Evolutionary conservation across 2,329 filamentous ascomycete genomes (phyloP).

Genomic region (Talaromyces sp.): DNA sequence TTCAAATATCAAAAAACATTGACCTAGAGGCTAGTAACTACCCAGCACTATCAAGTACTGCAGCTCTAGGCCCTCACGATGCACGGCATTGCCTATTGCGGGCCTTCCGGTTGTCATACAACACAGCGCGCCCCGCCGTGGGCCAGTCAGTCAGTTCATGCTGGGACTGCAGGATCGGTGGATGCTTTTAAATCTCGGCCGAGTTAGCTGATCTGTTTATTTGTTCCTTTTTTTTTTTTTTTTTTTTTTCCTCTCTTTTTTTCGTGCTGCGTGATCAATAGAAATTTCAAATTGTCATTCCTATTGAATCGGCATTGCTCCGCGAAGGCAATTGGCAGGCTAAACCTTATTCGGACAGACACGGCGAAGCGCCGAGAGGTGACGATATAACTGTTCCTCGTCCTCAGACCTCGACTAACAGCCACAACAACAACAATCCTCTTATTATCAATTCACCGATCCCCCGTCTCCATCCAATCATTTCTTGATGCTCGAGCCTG

Average conservation of each 20-base stretch:
- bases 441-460: not conserved
- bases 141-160: not conserved
- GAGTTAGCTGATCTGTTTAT: not conserved
- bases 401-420: not conserved
- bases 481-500: not conserved
- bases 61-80: not conserved
- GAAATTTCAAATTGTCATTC: not conserved
- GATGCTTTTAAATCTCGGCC: not conserved
- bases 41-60: not conserved
- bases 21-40: not conserved
- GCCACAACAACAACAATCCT: not conserved
- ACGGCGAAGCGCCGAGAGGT: not conserved
- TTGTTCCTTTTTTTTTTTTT: not conserved
- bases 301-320: not conserved
- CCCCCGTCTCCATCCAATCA: not conserved
- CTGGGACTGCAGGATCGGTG: not conserved
- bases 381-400: not conserved
- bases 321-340: not conserved
- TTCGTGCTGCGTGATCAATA: not conserved
- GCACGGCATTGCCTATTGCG: conserved; percentile 9
- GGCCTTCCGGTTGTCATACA: conserved; percentile 2
- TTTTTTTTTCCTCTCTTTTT: not conserved
- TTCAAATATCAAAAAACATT: not conserved
- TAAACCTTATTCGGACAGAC: not conserved
- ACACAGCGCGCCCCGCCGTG: not conserved